Base-by-base conservation (phyloP, 441 rosid species). In the Raphanus hybrid region DNA sequence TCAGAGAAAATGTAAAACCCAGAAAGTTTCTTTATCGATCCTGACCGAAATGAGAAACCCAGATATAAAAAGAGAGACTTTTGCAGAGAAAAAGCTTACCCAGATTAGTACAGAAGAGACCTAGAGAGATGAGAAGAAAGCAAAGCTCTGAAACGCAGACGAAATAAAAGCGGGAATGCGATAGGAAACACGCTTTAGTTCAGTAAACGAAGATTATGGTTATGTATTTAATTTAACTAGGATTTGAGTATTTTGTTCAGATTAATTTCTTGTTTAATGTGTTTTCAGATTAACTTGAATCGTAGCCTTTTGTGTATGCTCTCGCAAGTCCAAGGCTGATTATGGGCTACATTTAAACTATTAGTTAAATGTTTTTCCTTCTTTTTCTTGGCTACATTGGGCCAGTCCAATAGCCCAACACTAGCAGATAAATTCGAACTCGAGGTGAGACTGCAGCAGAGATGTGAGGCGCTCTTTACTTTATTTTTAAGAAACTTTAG, bases 1-100 rank as follows among this genome's bases (percentile, higher is more conserved):
- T 45, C 67, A 34, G 45, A 62, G 45, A 62, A 8, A 62, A 62
- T 34, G 67, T 34, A 41, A 41, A 41, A 14, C 67, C 67, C 45
- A 34, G 26, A 62, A 62, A 32, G 23, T 34, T 32, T 62, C 12
- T 35, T 32, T 62, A 14, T 32, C 6, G 2, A 52, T 8, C 50
- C 1, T 1, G 52, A 45, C 52, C 6, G 48, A 63, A 34, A 63
- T 15, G 45, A 9, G 3, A 63, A 63, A 63, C 48, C n/a, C n/a
- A 63, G 48, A 15, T 15, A 9, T 14, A 35, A 63, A 63, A 37
- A 16, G 26, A 35, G 26, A 37, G 12, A 63, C 18, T 8, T 15
- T 63, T 35, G 8, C n/a, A 15, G 48, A 15, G 48, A 37, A 35
- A 35, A 16, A 35, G 59, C 67, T 63, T 63, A 63, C 67, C 67